A percentile compares a stretch with the other conserved stretches of the same genome.
phyloP scores from a whole-genome alignment of 108 stramenopile genomes.

The Discostella stelligeroides region DNA sequence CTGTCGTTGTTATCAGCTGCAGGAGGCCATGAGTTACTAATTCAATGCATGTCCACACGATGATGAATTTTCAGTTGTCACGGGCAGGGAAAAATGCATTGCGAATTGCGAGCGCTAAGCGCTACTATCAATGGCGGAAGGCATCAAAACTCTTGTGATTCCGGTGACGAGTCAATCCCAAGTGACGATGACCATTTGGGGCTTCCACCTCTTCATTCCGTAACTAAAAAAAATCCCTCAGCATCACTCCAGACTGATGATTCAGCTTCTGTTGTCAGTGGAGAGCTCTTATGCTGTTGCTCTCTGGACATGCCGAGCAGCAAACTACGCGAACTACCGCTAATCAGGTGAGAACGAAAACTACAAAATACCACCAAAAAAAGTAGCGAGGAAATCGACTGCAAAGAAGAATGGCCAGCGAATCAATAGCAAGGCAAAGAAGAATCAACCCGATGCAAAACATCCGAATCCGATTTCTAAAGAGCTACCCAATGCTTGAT shows the following conservation, averaged over 20 bases:
- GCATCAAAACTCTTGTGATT: slow-evolving; percentile 8
- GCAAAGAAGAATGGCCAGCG: not conserved
- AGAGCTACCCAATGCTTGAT: not conserved
- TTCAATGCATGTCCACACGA: not conserved
- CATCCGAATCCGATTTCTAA: not conserved
- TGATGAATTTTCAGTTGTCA: slow-evolving; percentile 29
- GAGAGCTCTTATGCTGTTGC: slow-evolving; percentile 22
- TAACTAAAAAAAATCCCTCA: too few relatives aligned
- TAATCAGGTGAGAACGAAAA: slow-evolving; percentile 4
- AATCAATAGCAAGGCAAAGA: not conserved
- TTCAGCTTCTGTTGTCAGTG: slow-evolving; percentile 19
- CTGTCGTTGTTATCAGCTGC: not conserved
- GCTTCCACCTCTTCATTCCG: not conserved
- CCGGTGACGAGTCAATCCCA: slow-evolving; percentile 6
- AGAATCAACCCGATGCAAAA: too few relatives aligned
- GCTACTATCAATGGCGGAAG: slow-evolving; percentile 28
- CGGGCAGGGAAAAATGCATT: slow-evolving; percentile 36
- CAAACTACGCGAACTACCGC: not conserved
- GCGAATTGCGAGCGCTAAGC: too few relatives aligned
- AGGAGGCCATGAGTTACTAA: not conserved
- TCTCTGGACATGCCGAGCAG: slow-evolving; percentile 14
- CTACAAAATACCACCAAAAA: not conserved
- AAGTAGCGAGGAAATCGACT: not conserved
- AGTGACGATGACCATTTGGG: slow-evolving; percentile 1
- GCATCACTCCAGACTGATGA: slow-evolving; percentile 1